Base-by-base conservation (phyloP, 331 rosid species). In the Pyracantha coccinea region DNA sequence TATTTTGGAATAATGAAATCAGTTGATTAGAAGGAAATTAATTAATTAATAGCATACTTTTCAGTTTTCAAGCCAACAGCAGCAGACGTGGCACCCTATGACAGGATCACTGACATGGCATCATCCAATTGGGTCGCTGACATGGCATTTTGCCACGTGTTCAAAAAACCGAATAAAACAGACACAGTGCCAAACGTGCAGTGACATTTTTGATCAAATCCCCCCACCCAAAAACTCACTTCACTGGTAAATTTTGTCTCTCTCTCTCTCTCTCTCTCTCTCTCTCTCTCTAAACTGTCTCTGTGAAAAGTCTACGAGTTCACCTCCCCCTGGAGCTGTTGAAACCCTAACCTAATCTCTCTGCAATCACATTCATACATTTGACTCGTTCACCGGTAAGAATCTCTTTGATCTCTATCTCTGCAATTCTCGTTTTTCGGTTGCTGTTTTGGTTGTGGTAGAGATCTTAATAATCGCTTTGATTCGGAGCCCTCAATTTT, bases 381-480 rank as follows among this genome's bases (percentile, higher is more conserved):
- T 23, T 58, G 25, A 8, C 59, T 66, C 45, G 12, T 77, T 61
- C 61, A 50, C 77, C 11, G 75, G 83, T 79, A 79, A 68, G 27
- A 53, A 2, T 10, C 47, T 64, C 62, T 64, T 44, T 38, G 45
- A 61, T 50, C 64, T 62, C 25, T 54, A 33, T 61, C 25, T 68
- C 66, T 61, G 21, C 3, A 67, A 77, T 62, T 71, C 71, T 70
- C 29, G 4, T 16, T 66, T 73, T 28, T 61, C 15, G 13, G 47
- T 54, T 52, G 20, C 29, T 54, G 5, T 38, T 25, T n/a, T 28
- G 10, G 21, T 71, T 62, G 27, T n/a, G 25, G 10, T 10, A 14
- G 68, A 50, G 45, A 27, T 59, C 59, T 32, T 17, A 50, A 33
- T 24, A 1, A 24, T 55, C 64, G 28, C 4, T 57, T 54, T 8